phyloP scores from a whole-genome alignment of 345 rosid species.

The Camelina neglecta region DNA sequence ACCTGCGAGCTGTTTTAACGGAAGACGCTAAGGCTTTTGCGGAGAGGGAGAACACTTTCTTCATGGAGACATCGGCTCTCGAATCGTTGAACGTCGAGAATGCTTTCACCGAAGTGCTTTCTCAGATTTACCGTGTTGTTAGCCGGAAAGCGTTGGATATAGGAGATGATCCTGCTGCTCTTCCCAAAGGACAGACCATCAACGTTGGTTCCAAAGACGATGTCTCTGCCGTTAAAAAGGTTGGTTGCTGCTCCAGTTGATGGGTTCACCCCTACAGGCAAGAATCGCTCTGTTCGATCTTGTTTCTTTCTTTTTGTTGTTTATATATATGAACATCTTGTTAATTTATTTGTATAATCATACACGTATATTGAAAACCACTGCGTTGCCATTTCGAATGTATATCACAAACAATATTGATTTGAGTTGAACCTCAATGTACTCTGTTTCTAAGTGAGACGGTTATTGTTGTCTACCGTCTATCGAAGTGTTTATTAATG shows the following conservation, averaged over 20 bases:
- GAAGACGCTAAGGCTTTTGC: constrained; percentile 72
- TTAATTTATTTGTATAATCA: constrained; percentile 33
- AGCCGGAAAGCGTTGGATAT: constrained; percentile 71
- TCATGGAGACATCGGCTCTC: constrained; percentile 69
- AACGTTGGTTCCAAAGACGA: constrained; percentile 66
- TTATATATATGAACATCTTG: background rate
- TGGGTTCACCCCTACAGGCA: background rate
- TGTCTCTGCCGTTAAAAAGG: constrained; percentile 75
- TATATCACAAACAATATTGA: constrained; percentile 8
- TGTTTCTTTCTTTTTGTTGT: background rate
- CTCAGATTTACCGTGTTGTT: constrained; percentile 71
- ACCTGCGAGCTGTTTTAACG: constrained; percentile 67
- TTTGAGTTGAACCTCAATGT: background rate
- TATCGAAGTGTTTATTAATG: constrained; percentile 14
- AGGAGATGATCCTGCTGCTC: constrained; percentile 69
- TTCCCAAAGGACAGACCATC: constrained; percentile 78
- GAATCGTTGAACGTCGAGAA: constrained; percentile 73
- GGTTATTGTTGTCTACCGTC: background rate
- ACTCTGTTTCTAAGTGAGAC: background rate
- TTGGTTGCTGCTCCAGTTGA: constrained; percentile 69
- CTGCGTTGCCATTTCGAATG: constrained; percentile 6
- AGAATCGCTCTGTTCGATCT: background rate
- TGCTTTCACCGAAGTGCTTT: constrained; percentile 73
- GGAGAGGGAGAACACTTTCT: constrained; percentile 59
- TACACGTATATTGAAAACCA: constrained; percentile 9